Percentiles rank a stretch among this genome's conserved stretches.
Conservation (phyloP, 768 basidiomycete species). For the Chalciporus piperatus region DNA sequence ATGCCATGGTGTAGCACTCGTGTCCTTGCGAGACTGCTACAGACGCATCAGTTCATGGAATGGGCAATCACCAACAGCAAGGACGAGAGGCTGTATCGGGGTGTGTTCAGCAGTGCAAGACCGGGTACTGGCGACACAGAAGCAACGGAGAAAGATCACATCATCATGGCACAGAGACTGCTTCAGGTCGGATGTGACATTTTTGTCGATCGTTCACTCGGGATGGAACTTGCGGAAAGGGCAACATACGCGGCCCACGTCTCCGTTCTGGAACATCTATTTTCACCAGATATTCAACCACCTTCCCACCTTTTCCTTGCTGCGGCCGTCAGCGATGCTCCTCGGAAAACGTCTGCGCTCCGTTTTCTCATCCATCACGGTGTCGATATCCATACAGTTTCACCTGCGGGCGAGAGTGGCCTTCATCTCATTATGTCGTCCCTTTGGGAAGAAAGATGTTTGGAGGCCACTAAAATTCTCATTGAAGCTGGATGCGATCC, state of each 20-base stretch:
- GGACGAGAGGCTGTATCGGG: not conserved
- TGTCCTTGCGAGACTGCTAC: slow-evolving; percentile 1
- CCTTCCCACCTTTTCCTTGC: not conserved
- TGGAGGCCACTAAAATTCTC: not conserved
- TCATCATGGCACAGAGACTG: not conserved
- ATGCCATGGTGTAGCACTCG: slow-evolving; percentile 7
- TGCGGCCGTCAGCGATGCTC: not conserved
- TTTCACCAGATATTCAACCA: not conserved
- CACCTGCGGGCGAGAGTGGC: not conserved
- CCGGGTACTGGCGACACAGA: not conserved
- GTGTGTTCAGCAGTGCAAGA: not conserved
- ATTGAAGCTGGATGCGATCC: not conserved
- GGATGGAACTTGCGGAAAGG: not conserved
- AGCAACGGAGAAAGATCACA: not conserved
- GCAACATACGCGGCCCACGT: not conserved
- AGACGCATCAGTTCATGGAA: slow-evolving; percentile 9
- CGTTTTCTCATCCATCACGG: slow-evolving; percentile 1
- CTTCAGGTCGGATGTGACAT: not conserved
- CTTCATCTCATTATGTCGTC: not conserved
- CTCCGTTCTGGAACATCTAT: not conserved
- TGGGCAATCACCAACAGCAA: not conserved
- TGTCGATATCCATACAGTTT: not conserved
- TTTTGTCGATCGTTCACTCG: not conserved
- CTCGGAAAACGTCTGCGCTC: not conserved
- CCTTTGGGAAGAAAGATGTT: not conserved